A percentile compares a stretch with the other conserved stretches of the same genome.
Conservation (phyloP, 441 rosid species). For the Viola pubescens region DNA sequence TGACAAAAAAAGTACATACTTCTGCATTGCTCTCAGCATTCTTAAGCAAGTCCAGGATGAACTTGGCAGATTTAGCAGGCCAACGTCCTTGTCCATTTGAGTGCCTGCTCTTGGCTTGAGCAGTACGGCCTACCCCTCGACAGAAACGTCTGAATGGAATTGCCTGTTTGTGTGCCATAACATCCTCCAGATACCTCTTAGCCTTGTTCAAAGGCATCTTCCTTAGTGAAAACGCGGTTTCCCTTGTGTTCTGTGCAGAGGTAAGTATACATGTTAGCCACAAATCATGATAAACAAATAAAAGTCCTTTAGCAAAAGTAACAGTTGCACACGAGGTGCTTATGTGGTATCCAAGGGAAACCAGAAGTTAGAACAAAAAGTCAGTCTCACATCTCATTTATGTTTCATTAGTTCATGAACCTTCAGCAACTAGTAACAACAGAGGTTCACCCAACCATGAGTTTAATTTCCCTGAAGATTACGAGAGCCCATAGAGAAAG, state of each 20-base stretch:
- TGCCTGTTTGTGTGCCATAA: slow-evolving; percentile 89
- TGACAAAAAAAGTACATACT: slow-evolving; percentile 20
- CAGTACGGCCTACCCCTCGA: slow-evolving; percentile 91
- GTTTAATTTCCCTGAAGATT: slow-evolving; percentile 35
- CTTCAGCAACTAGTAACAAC: slow-evolving; percentile 31
- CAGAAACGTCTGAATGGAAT: slow-evolving; percentile 94
- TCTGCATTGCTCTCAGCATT: slow-evolving; percentile 96
- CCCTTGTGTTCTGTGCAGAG: slow-evolving; percentile 67
- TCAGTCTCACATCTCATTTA: not conserved
- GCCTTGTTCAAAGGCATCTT: slow-evolving; percentile 78
- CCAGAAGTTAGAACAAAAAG: not conserved
- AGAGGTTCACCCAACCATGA: slow-evolving; percentile 62
- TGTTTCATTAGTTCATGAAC: slow-evolving; percentile 53
- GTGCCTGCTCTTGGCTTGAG: slow-evolving; percentile 95
- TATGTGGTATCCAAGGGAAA: not conserved
- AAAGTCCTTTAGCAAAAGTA: too few species aligned
- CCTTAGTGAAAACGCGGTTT: slow-evolving; percentile 73
- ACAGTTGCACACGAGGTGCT: not conserved
- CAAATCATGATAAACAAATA: not conserved
- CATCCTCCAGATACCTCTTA: slow-evolving; percentile 95
- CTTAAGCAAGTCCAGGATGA: slow-evolving; percentile 78
- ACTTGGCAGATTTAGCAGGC: slow-evolving; percentile 84
- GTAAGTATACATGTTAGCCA: not conserved
- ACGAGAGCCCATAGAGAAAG: slow-evolving; percentile 28
- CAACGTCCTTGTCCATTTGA: slow-evolving; percentile 95